Percentiles rank a stretch among this genome's conserved stretches.
These are phyloP conservation scores for Colletotrichum tofieldiae DNA, from an alignment of 2,329 filamentous ascomycete species.

Conservation along the genomic window DNA sequence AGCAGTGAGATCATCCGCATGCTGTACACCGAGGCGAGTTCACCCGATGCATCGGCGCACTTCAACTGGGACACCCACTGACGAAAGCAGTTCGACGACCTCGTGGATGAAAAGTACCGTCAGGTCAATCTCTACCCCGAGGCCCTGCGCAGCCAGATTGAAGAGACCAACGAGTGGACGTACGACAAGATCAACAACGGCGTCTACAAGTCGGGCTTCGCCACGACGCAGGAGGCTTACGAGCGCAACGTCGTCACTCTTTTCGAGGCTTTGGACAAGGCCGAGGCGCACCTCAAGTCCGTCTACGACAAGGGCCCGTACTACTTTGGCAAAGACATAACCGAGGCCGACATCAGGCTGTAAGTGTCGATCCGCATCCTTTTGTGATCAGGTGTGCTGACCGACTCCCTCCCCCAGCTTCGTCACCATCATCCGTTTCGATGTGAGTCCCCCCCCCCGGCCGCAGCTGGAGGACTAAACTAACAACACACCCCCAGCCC, in stretches of 20 bases:
- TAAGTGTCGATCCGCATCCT: conserved; percentile 52
- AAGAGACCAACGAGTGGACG: conserved; percentile 84
- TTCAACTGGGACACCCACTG: background rate
- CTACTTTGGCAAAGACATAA: conserved; percentile 82
- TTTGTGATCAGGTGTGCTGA: conserved; percentile 4
- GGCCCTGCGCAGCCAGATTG: conserved; percentile 77
- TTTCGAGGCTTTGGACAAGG: conserved; percentile 83
- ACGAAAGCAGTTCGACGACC: conserved; percentile 75
- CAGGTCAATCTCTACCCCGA: conserved; percentile 78
- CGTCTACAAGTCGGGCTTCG: conserved; percentile 85
- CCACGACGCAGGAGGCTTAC: conserved; percentile 87
- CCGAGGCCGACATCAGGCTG: conserved; percentile 86
- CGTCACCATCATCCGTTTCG: conserved; percentile 82
- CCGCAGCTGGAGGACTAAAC: background rate
- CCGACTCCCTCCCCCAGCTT: conserved; percentile 57
- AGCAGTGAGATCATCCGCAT: conserved; percentile 94
- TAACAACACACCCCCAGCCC: conserved; percentile 52
- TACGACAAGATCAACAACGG: conserved; percentile 83
- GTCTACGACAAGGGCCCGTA: conserved; percentile 70
- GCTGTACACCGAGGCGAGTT: conserved; percentile 75
- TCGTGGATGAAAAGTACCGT: conserved; percentile 73
- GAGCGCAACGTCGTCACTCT: conserved; percentile 79
- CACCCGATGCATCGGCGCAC: background rate
- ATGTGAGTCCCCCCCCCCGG: conserved; percentile 57
- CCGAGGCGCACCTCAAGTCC: conserved; percentile 77